Conservation (phyloP, 768 basidiomycete species). For the Pilatotrama ljubarskyi region DNA sequence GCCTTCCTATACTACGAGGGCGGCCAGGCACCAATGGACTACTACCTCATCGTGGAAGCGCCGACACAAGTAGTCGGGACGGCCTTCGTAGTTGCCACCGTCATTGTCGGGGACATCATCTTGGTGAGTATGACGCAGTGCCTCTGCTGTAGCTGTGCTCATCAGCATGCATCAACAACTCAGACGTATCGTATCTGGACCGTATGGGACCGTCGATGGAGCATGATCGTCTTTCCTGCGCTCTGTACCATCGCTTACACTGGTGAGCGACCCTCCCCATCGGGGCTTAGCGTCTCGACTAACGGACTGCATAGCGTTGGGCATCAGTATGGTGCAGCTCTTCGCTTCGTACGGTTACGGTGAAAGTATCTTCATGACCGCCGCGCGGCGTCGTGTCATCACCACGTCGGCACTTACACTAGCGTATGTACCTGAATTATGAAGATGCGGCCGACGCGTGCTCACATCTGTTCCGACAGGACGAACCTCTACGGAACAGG, state of each 20-base stretch:
- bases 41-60: conserved; percentile 10
- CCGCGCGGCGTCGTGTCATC: background rate
- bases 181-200: conserved; percentile 17
- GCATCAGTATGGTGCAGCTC: conserved; percentile 6
- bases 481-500: conserved; percentile 15
- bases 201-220: conserved; percentile 7
- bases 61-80: conserved; percentile 4
- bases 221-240: conserved; percentile 8
- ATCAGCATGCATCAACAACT: too few species aligned
- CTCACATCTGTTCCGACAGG: background rate
- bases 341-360: conserved; percentile 2
- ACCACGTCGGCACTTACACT: conserved; percentile 6
- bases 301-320: background rate
- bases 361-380: conserved; percentile 9
- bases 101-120: conserved; percentile 15
- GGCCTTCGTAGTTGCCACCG: conserved; percentile 6
- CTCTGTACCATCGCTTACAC: conserved; percentile 6
- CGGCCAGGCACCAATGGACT: conserved; percentile 2
- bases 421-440: conserved; percentile 10
- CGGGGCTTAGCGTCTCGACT: background rate
- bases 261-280: background rate
- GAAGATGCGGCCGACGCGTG: background rate
- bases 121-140: background rate
- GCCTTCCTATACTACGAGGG: conserved; percentile 9
- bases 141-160: background rate